Percentiles rank a stretch among this genome's conserved stretches.
Evolutionary conservation across 257 asterid species (phyloP).

Genomic region (Dorcoceras hygrometricum): DNA sequence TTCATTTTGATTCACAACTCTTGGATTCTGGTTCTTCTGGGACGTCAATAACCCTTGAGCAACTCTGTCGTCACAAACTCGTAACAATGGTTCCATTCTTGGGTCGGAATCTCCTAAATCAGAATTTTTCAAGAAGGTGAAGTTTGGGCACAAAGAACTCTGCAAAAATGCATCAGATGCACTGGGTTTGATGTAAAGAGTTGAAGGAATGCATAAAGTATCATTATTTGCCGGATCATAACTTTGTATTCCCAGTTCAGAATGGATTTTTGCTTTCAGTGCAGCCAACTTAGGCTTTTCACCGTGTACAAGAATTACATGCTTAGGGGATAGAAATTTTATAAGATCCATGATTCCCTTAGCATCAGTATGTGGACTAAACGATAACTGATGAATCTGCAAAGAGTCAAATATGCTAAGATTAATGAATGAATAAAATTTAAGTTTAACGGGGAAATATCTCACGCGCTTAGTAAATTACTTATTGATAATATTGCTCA

Average conservation of each 20-base stretch:
- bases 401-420: background rate
- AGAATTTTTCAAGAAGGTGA: slow-evolving; percentile 45
- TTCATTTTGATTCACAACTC: slow-evolving; percentile 45
- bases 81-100: slow-evolving; percentile 34
- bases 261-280: slow-evolving; percentile 51
- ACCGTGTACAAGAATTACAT: slow-evolving; percentile 82
- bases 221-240: slow-evolving; percentile 72
- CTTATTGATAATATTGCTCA: slow-evolving; percentile 7
- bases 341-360: slow-evolving; percentile 93
- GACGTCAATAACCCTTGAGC: slow-evolving; percentile 57
- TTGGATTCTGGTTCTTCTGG: slow-evolving; percentile 35
- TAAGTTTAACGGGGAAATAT: slow-evolving; percentile 6
- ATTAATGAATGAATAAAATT: background rate
- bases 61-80: slow-evolving; percentile 59
- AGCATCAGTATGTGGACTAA: slow-evolving; percentile 93
- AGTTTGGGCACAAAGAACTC: slow-evolving; percentile 61
- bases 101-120: slow-evolving; percentile 19
- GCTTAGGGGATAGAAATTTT: slow-evolving; percentile 79
- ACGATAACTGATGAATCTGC: slow-evolving; percentile 59
- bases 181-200: slow-evolving; percentile 49
- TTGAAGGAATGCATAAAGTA: slow-evolving; percentile 48
- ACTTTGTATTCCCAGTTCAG: slow-evolving; percentile 58
- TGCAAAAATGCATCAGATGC: slow-evolving; percentile 57
- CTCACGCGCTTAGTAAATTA: background rate
- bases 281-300: slow-evolving; percentile 76